Conservation (phyloP, 768 basidiomycete genomes). For the Boletus reticulatus region DNA sequence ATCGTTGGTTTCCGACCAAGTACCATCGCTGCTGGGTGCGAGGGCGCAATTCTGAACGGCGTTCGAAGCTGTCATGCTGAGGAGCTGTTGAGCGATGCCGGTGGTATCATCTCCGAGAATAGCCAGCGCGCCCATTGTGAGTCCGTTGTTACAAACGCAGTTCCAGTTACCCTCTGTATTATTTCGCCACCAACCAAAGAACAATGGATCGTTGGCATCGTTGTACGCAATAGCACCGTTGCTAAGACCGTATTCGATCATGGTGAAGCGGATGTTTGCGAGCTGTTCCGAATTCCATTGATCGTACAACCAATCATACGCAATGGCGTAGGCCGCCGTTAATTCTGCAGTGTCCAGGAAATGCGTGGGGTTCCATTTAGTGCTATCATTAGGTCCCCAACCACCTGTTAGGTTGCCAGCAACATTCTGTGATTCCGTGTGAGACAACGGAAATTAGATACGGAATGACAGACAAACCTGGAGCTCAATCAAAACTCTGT, state of each 20-base stretch:
- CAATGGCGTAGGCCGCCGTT: slow-evolving; percentile 84
- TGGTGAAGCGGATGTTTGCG: slow-evolving; percentile 59
- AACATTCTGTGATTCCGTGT: slow-evolving; percentile 48
- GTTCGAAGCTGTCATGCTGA: slow-evolving; percentile 68
- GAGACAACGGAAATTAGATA: background rate
- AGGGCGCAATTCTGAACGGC: slow-evolving; percentile 74
- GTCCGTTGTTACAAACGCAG: slow-evolving; percentile 90
- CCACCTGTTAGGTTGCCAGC: slow-evolving; percentile 61
- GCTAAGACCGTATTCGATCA: slow-evolving; percentile 76
- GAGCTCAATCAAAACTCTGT: slow-evolving; percentile 81
- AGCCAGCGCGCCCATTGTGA: slow-evolving; percentile 87
- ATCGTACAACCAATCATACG: slow-evolving; percentile 96
- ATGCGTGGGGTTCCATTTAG: slow-evolving; percentile 84
- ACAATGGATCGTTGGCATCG: slow-evolving; percentile 29
- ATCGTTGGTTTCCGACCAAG: slow-evolving; percentile 92
- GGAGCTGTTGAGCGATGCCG: slow-evolving; percentile 63
- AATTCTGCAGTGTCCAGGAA: slow-evolving; percentile 95
- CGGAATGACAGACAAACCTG: slow-evolving; percentile 48
- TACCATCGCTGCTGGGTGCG: slow-evolving; percentile 68
- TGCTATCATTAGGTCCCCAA: slow-evolving; percentile 63
- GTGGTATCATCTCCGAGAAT: slow-evolving; percentile 83
- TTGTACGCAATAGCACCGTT: slow-evolving; percentile 59
- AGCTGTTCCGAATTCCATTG: slow-evolving; percentile 76
- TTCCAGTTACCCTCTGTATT: slow-evolving; percentile 93
- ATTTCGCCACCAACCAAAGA: slow-evolving; percentile 76